Base-by-base conservation (phyloP, 2,329 filamentous ascomycete genomes). In the Dactylonectria estremocensis region DNA sequence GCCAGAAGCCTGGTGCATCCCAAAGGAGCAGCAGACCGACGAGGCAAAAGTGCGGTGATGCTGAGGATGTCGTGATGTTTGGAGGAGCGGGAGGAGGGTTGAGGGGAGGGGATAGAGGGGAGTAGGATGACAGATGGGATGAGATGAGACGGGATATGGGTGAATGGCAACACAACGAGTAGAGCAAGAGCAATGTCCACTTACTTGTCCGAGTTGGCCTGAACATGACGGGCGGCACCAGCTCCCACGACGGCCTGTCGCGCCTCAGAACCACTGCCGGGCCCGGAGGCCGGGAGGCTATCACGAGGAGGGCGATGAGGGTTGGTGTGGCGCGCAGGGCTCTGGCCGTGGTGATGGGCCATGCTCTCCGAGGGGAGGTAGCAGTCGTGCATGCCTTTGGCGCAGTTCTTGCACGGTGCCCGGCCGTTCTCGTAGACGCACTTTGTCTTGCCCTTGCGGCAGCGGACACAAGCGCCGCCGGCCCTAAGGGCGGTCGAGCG, bases 391-490 rank as follows among this genome's bases (percentile, higher is more conserved):
- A 89, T 87, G 67, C 88, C 88, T 79, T 90, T 90, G 54, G 87
- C 86, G 80, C 88, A 90, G 80, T 90, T 90, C 77, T 88, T 88
- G 82, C 88, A 90, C 13, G 88, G 88, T n/a, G 87, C 86, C 77
- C 87, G 84, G 58, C 87, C 88, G 73, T 88, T 89, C 69, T 90
- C 88, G 80, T 90, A 90, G 74, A 90, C 88, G 69, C 88, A 90
- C 75, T 89, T 90, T 59, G 88, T 90, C 80, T 90, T 90, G 80
- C 88, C 88, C 77, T 90, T 90, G 78, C 88, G 87, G 79, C 88
- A 90, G 79, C 88, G 87, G 72, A 90, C 88, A 72, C 88, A 90
- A 74, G 88, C 88, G 74, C 87, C 88, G 77, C 88, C 88, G 78
- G 88, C 88, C 76, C 88, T 84, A 62, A 89, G 86, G 79, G 88